These are phyloP conservation scores for Penicillium occitanis DNA, from an alignment of 2,329 filamentous ascomycete species.

Conservation along the genomic window DNA sequence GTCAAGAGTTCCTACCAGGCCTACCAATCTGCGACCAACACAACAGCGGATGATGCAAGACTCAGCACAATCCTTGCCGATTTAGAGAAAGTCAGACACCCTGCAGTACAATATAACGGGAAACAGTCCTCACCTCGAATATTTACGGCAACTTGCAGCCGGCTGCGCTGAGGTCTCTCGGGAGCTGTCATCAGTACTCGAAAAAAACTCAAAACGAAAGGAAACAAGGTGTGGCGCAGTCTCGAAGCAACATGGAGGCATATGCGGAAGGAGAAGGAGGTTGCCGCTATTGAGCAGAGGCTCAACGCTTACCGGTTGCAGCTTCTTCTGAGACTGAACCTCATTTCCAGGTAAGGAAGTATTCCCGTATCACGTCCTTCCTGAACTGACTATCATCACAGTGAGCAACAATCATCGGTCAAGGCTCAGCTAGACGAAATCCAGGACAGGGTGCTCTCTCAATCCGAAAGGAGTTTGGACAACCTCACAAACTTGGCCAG, in stretches of 20 bases:
- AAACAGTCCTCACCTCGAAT: conserved; percentile 19
- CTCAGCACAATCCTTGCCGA: conserved; percentile 3
- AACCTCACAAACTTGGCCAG: background rate
- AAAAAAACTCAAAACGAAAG: conserved; percentile 18
- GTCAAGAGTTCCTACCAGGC: conserved; percentile 24
- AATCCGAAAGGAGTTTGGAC: background rate
- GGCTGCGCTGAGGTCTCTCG: background rate
- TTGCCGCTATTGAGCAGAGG: conserved; percentile 22
- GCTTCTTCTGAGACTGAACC: conserved; percentile 24
- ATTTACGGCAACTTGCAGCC: conserved; percentile 16
- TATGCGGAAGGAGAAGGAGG: conserved; percentile 25
- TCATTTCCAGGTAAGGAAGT: conserved; percentile 21
- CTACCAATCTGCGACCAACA: conserved; percentile 12
- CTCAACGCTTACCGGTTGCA: conserved; percentile 21
- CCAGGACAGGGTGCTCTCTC: background rate
- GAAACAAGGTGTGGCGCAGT: conserved; percentile 23
- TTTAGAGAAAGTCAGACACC: background rate
- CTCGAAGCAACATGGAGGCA: conserved; percentile 23
- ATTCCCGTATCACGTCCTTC: background rate
- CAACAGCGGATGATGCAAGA: conserved; percentile 3
- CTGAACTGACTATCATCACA: background rate
- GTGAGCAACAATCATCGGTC: conserved; percentile 15
- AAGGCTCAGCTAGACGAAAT: conserved; percentile 4
- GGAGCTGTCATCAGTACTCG: background rate
- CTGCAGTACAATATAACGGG: conserved; percentile 13